Percentiles rank a stretch among this genome's conserved stretches.
Conservation (phyloP, 2,329 filamentous ascomycete species). For the Hypoxylon sp. region DNA sequence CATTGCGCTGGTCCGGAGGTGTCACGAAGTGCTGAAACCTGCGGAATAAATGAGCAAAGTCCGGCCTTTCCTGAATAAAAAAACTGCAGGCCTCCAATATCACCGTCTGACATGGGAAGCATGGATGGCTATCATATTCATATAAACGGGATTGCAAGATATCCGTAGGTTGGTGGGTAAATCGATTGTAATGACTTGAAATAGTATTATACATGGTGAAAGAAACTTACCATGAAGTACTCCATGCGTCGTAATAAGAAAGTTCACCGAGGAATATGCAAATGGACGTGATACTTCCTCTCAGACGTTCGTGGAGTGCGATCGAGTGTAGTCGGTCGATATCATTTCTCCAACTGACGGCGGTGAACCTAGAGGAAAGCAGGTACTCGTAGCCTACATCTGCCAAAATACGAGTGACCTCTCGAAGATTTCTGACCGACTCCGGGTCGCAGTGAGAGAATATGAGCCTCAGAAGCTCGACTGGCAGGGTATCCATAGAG, state of each 20-base stretch:
- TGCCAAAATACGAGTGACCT: constrained; percentile 57
- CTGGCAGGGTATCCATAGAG: constrained; percentile 56
- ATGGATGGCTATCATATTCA: constrained; percentile 20
- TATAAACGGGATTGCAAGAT: constrained; percentile 15
- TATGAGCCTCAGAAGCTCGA: constrained; percentile 61
- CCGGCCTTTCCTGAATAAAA: constrained; percentile 6
- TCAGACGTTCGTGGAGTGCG: constrained; percentile 60
- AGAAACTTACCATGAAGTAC: constrained; percentile 50
- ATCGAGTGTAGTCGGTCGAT: constrained; percentile 62
- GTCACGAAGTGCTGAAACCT: constrained; percentile 58
- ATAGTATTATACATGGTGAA: not conserved
- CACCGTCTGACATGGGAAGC: constrained; percentile 15
- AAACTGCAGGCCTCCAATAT: constrained; percentile 12
- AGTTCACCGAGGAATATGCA: constrained; percentile 63
- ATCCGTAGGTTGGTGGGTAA: constrained; percentile 1
- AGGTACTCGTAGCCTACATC: constrained; percentile 62
- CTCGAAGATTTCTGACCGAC: constrained; percentile 60
- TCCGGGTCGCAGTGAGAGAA: constrained; percentile 59
- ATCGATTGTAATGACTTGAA: constrained; percentile 14
- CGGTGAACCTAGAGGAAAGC: constrained; percentile 59
- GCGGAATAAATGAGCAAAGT: constrained; percentile 33
- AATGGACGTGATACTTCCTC: constrained; percentile 59
- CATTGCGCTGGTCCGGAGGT: constrained; percentile 57
- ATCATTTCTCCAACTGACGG: constrained; percentile 63
- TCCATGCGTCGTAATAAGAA: constrained; percentile 58